Percentiles rank a stretch among this genome's conserved stretches.
phyloP scores from a whole-genome alignment of 2,329 filamentous ascomycete species.

The Aspergillus caelatus region DNA sequence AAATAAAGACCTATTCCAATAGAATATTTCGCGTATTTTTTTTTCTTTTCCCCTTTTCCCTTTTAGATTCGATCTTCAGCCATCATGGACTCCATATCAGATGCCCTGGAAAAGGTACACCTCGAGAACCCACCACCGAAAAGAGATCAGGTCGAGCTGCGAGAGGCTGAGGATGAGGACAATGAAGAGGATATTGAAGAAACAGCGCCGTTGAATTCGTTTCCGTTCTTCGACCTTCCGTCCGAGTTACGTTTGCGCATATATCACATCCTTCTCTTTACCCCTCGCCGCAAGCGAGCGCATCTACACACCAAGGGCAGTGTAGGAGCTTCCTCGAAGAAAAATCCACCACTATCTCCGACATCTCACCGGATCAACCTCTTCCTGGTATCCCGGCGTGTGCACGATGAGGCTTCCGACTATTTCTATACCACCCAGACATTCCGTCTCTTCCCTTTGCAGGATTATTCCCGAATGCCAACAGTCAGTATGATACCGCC shows the following conservation, averaged over 20 bases:
- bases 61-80: not conserved
- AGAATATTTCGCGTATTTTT: constrained; percentile 24
- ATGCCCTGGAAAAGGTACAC: constrained; percentile 26
- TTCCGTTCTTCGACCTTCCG: constrained; percentile 57
- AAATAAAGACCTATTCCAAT: constrained; percentile 11
- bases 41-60: constrained; percentile 14
- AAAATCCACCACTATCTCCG: constrained; percentile 36
- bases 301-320: constrained; percentile 30
- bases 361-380: constrained; percentile 40
- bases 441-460: constrained; percentile 57
- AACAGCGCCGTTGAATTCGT: constrained; percentile 31
- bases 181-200: constrained; percentile 20
- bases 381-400: constrained; percentile 44
- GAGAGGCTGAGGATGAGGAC: constrained; percentile 25
- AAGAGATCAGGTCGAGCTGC: constrained; percentile 12
- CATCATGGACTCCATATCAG: constrained; percentile 25
- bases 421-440: constrained; percentile 56
- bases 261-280: constrained; percentile 50
- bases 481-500: constrained; percentile 54
- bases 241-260: constrained; percentile 57
- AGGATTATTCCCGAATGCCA: constrained; percentile 50
- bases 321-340: constrained; percentile 41
- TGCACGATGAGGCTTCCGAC: constrained; percentile 55
- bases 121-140: constrained; percentile 24
- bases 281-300: constrained; percentile 31